Evolutionary conservation across 352 stramenopile genomes (phyloP), one percentile per base, ranked within the genome.

Genomic region (Pythium guiyangense): DNA sequence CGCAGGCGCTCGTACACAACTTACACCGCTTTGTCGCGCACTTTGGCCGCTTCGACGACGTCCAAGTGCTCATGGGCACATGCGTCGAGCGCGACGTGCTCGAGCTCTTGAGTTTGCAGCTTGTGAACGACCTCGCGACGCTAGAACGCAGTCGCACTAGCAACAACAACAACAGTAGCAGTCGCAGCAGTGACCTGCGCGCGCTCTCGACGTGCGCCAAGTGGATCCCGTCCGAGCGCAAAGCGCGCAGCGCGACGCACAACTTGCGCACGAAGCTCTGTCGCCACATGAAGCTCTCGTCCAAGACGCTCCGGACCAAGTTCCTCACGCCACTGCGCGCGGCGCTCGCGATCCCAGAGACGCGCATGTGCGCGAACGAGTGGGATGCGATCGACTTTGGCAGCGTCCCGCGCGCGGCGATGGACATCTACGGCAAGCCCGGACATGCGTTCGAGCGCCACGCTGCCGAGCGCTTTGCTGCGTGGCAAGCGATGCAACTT

Each of bases 11-110:
- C 4, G 49, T 49, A 27, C 71, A 80, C 70, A 85, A 82, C 49
- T 62, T 85, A n/a, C 62, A 64, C 51, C 63, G 64, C 35, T 76
- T 63, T 17, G 44, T 85, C 4, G 52, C 49, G 9, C 59, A 73
- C 34, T 80, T 73, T 57, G 74, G 72, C 10, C 70, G 74, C 29
- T 85, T 79, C 29, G 74, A 85, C 49, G 74, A 82, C 45, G 17
- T 62, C 0, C 44, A 67, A 48, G 67, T 63, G 52, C 58, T 85
- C 3, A 71, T 85, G 67, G 61, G 59, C 14, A 72, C 74, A 12
- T 43, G 54, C 4, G 48, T 74, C 4, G 74, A 85, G 52, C 64
- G 39, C 6, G 53, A 56, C 14, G 63, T 64, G 51, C 60, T 85
- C 8, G 67, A 71, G 22, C 47, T 80, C 48, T 61, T 80, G 4